Evolutionary conservation across 257 asterid species (phyloP).

Genomic region (Nicotiana paniculata): DNA sequence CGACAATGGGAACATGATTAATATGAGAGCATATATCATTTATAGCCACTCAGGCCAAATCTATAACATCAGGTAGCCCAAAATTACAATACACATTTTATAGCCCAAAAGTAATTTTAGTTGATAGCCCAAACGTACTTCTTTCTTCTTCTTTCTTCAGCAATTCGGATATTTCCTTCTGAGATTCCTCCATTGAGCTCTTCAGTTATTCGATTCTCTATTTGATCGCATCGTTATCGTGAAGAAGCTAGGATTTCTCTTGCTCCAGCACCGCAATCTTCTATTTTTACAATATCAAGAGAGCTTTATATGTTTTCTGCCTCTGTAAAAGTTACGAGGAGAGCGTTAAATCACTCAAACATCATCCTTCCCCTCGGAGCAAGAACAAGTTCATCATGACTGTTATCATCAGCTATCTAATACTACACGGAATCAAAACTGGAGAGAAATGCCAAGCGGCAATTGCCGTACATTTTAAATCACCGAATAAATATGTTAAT

Average conservation of each 20-base stretch:
- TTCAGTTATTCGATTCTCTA: conserved; percentile 38
- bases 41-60: too few species aligned
- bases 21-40: too few species aligned
- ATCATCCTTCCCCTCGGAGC: not conserved
- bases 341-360: not conserved
- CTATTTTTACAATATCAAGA: not conserved
- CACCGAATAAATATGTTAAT: not conserved
- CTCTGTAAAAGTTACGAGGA: not conserved
- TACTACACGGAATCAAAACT: not conserved
- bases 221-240: conserved; percentile 34
- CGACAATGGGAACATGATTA: too few species aligned
- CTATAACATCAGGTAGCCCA: too few species aligned
- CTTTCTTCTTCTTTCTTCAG: not conserved
- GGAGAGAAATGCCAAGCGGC: not conserved
- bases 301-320: not conserved
- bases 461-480: not conserved
- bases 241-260: conserved; percentile 31
- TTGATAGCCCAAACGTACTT: too few species aligned
- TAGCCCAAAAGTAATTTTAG: too few species aligned
- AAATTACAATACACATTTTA: too few species aligned
- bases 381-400: not conserved
- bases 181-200: conserved; percentile 25
- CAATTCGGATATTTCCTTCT: conserved; percentile 29
- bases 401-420: not conserved
- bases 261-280: conserved; percentile 27